Evolutionary conservation across 179 eudicot genomes (phyloP), one percentile per base, ranked within the genome.

Genomic region (Monotropa hypopitys): DNA sequence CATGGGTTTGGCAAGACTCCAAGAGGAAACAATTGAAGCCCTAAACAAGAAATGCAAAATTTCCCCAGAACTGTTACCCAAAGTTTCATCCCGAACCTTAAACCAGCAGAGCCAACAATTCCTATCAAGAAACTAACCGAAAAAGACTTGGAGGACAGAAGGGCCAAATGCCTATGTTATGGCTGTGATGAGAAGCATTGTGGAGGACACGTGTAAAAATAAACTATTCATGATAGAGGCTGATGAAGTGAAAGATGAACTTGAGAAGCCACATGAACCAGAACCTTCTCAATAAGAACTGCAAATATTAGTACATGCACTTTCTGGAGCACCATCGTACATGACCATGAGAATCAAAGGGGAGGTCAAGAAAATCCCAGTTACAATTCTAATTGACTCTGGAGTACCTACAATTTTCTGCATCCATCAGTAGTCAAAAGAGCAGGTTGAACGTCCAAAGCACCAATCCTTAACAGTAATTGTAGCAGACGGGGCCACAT

Each of bases 401-500:
- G 54, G 77, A 18, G 42, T 2, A 73, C 73, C 0, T 73, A 79
- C 5, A 79, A 72, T 11, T 62, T 79, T n/a, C 8, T 79, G 2
- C 38, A 40, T 9, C 40, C 28, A 15, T 16, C 5, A 3, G 0
- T 73, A 2, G 65, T 49, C 6, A 32, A 33, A 70, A 45, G 32
- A 3, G 1, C 0, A 26, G 63, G 5, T 9, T 51, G 2, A 0
- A 0, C 2, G 30, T 61, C 9, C 73, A 45, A 6, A 26, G 0
- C 0, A 20, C 4, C 0, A 35, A 18, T 0, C 28, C 12, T 0
- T 73, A 0, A 21, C 38, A 0, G 49, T 73, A 1, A 10, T 26
- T 11, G 59, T 79, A 0, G 66, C 40, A 5, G 21, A 33, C 21
- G 81, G 54, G 3, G 53, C 73, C 3, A 77, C 33, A 5, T 20